Base-by-base conservation (phyloP, 1,284 basidiomycete species). In the Tilletiaria anomala region DNA sequence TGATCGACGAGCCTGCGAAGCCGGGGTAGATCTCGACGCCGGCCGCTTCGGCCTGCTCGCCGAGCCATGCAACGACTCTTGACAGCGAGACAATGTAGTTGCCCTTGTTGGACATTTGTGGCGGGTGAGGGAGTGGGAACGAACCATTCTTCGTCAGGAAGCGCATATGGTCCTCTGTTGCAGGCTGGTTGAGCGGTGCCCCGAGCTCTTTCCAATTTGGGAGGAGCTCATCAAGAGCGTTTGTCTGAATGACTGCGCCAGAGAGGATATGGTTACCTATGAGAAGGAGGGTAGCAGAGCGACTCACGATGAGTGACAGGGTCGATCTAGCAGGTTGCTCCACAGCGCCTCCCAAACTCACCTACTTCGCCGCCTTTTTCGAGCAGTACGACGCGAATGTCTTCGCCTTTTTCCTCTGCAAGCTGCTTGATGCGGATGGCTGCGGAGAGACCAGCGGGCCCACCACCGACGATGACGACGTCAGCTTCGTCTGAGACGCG, bases 1-100 rank as follows among this genome's bases (percentile, higher is more conserved):
- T 72, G 6, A 93, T 69, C 38, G 79, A 75, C 0, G 91, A 82
- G 20, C 83, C 91, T 0, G 89, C 87, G 58, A 97, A 97, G 16
- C 93, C 91, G 1, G 93, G 84, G 68, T 97, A 97, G 37, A 97
- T 81, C 69, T 97, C 91, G 22, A 94, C 87, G 22, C 89, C 91
- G 42, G 85, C 73, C 37, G 82, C 82, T 58, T 89, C 86, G 0
- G 91, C 93, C 44, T 94, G 77, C 53, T 76, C 72, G 5, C 79
- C 85, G 1, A 97, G 75, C 91, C 91, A 97, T 1, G 83, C 75
- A 0, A 84, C 82, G 48, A 96, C 78, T 23, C 78, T 79, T 2
- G 85, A 89, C 22, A 97, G 77, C 3, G 86, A 93, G 37, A 87
- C 73, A 60, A 96, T 81, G 69, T 89, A 96, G 71, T 96, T 97